Base-by-base conservation (phyloP, 116 monocot genomes). In the Trichopus zeylanicus region DNA sequence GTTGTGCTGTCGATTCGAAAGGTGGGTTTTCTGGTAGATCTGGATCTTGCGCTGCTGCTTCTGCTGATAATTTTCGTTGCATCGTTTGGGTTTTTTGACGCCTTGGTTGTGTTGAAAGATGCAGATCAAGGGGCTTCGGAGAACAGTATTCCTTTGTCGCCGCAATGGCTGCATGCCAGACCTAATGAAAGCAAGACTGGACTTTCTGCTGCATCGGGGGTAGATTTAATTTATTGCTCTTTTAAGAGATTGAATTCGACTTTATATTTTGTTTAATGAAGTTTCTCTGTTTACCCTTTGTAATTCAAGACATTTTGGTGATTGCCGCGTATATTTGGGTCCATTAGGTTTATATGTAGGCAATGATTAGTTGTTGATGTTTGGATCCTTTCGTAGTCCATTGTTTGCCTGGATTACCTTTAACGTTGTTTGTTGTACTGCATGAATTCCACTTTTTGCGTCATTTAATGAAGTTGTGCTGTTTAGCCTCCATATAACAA, bases 111-210 rank as follows among this genome's bases (percentile, higher is more conserved):
- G 12, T 42, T 9, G 13, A 15, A 42, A 7, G 32, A 20, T 78
- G 77, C 77, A 97, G 97, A 91, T 87, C 84, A 81, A 74, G 29
- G 59, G 26, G 59, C 31, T 66, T 72, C 76, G 8, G 91, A 86
- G 26, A 95, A 75, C 48, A 81, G 33, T 48, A 91, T 97, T 30
- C 97, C 97, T 46, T 64, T 97, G 58, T 91, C 97, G 73, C 97
- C 97, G 29, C 97, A 97, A 42, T 97, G 97, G 97, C 67, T 97
- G 12, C 87, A 97, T 68, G 68, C 79, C 25, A 97, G 91, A 70
- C 76, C 78, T 55, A 60, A 22, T 78, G 94, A 95, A 31, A 67
- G 56, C 63, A 87, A 82, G 81, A 67, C 64, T 74, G 29, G 62
- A 23, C 19, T 72, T 70, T 66, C 68, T 52, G 60, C 66, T 59